phyloP scores from a whole-genome alignment of 768 basidiomycete species.

The Trametes meyenii region DNA sequence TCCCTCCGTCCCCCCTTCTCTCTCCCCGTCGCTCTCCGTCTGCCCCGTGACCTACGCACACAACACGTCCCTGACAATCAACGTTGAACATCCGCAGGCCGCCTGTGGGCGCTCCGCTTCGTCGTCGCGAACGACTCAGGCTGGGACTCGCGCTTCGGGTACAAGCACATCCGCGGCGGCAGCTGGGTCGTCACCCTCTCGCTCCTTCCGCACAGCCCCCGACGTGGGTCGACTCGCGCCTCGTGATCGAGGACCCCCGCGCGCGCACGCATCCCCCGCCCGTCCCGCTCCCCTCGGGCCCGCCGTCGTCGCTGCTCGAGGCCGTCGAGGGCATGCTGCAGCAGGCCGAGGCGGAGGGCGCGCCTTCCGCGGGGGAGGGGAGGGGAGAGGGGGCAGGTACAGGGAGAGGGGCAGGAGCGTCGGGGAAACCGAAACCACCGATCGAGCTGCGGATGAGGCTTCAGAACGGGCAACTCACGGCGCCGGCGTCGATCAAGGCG shows the following conservation, averaged over 20 bases:
- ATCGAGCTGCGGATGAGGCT: conserved; percentile 16
- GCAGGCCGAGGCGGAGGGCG: conserved; percentile 26
- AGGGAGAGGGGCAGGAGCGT: no score
- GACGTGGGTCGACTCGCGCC: conserved; percentile 55
- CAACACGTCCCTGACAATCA: no score
- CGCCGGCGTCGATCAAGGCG: conserved; percentile 13
- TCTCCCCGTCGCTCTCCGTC: no score
- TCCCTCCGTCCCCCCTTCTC: no score
- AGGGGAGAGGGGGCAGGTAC: no score
- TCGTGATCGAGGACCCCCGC: conserved; percentile 46
- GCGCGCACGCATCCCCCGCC: conserved; percentile 15
- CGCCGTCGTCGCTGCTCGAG: conserved; percentile 7
- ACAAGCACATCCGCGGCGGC: conserved; percentile 16
- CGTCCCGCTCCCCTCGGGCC: conserved; percentile 1
- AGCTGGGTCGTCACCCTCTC: conserved; percentile 51
- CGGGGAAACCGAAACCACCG: conserved; percentile 9
- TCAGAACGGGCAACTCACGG: conserved; percentile 30
- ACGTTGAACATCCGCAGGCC: conserved; percentile 41
- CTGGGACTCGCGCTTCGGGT: not conserved
- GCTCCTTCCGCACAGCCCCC: conserved; percentile 60
- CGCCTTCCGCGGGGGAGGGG: conserved; percentile 1
- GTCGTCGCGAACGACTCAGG: conserved; percentile 26
- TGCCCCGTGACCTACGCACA: no score
- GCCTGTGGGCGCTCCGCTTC: conserved; percentile 61
- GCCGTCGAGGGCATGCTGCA: conserved; percentile 4